Evolutionary conservation across 345 rosid species (phyloP), one percentile per base, ranked within the genome.

Genomic region (Microcos paniculata): DNA sequence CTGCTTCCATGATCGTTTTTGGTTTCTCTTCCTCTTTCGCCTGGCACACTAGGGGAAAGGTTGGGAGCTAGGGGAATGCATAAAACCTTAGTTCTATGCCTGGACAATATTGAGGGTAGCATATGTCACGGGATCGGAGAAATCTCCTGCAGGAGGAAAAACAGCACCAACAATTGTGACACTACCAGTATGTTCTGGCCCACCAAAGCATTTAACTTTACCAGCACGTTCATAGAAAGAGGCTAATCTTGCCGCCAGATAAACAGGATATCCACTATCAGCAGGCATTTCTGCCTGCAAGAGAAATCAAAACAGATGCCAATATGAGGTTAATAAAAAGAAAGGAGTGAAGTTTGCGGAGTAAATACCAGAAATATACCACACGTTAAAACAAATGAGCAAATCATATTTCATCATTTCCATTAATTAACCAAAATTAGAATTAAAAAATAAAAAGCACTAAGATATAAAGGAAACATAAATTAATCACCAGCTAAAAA

Each of bases 241-340:
- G 28, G 99, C 99, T 62, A 96, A 82, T 84, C 99, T 97, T 64
- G 99, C 97, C 5, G 99, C 99, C 79, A 96, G 87, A 81, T 96
- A 96, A 78, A 98, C 99, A 77, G 99, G 99, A 86, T 96, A 96
- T 73, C 99, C 99, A 85, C 99, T 96, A 81, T 96, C 99, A 24
- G 99, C 99, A 82, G 99, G 99, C 99, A 96, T 96, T 88, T 96
- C 99, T 58, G 99, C 98, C 98, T 96, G 88, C 49, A 76, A 83
- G 52, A 73, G 62, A 84, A 82, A 84, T 52, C 13, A 71, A 62
- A 42, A 68, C 14, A 68, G 30, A 63, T 77, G n/a, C 16, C 63
- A 69, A 75, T 26, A 24, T 73, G 51, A 69, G 46, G n/a, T 45
- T 52, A 40, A 43, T 52, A 45, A 45, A 38, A 52, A 42, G 35